Evolutionary conservation across 2,329 filamentous ascomycete species (phyloP), one percentile per base, ranked within the genome.

Genomic region (Neoscytalidium dimidiatum): DNA sequence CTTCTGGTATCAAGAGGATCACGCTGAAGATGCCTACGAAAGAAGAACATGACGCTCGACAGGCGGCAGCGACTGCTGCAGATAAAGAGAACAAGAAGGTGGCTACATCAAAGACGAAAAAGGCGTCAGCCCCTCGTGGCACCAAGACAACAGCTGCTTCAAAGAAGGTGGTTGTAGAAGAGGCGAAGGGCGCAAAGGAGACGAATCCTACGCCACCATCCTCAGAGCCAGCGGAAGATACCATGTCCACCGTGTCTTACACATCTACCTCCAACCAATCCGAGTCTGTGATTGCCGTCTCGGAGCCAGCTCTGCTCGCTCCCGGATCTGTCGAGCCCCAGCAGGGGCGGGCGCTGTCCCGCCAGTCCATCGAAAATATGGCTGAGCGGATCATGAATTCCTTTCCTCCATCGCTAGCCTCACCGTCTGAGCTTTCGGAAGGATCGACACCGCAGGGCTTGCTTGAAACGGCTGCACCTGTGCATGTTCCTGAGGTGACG

Each of bases 21-120:
- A 88, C 85, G 23, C 71, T 89, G 53, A 87, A 86, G 67, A 78
- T 88, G 60, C 84, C 84, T 0, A 80, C 84, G 0, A 81, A 81
- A 23, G 85, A 88, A 70, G 85, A 88, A 70, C 80, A 87, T 66
- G 83, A 86, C 29, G 80, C 79, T 7, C 76, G 83, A 23, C 75
- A 81, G 58, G 79, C 78, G 61, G 72, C 71, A n/a, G 68, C 72
- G 0, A 75, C 79, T n/a, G 78, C 80, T 44, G 74, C 72, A 26
- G 77, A 78, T 52, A 78, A 77, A 65, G 77, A 78, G 57, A 74
- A 73, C n/a, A 65, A 66, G 35, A 67, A 64, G 33, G 17, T 63
- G 44, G 71, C 72, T 2, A 68, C 75, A 0, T 76, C 74, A 64
- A 81, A 78, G 68, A 62, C 74, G 19, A 63, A 70, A 1, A 77